Conservation (phyloP, 768 basidiomycete species). For the Tubosaeta brunneosetosa region DNA sequence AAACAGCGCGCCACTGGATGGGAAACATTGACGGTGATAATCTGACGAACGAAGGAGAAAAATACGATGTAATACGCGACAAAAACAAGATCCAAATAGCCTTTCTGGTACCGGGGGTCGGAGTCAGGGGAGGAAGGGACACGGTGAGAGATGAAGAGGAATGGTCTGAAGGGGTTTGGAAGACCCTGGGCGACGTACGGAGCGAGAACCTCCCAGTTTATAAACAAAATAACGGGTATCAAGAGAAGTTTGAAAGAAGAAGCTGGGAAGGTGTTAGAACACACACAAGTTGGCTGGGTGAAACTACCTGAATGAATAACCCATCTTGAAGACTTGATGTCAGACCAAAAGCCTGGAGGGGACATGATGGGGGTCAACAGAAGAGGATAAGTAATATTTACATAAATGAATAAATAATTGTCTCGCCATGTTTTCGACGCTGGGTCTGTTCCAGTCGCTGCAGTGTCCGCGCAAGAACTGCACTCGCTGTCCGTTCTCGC, state of each 20-base stretch:
- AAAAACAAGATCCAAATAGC: constrained; percentile 72
- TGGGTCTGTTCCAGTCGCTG: constrained; percentile 52
- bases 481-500: constrained; percentile 63
- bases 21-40: constrained; percentile 59
- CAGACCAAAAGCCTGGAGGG: constrained; percentile 40
- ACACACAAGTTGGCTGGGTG: not conserved
- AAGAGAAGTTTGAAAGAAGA: constrained; percentile 65
- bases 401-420: not conserved
- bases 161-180: constrained; percentile 66
- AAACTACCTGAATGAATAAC: constrained; percentile 60
- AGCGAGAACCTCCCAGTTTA: constrained; percentile 57
- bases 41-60: constrained; percentile 84
- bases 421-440: constrained; percentile 59
- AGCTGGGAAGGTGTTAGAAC: constrained; percentile 32
- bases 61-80: constrained; percentile 79
- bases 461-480: constrained; percentile 60
- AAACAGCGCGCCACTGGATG: constrained; percentile 64
- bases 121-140: constrained; percentile 47
- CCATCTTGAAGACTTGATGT: constrained; percentile 60
- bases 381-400: too few relatives aligned
- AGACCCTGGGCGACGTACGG: constrained; percentile 44
- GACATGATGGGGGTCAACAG: constrained; percentile 20
- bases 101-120: constrained; percentile 66
- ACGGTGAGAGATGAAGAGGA: constrained; percentile 71
- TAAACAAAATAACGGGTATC: constrained; percentile 54